phyloP scores from a whole-genome alignment of 768 basidiomycete species.

The Multifurca ochricompacta region DNA sequence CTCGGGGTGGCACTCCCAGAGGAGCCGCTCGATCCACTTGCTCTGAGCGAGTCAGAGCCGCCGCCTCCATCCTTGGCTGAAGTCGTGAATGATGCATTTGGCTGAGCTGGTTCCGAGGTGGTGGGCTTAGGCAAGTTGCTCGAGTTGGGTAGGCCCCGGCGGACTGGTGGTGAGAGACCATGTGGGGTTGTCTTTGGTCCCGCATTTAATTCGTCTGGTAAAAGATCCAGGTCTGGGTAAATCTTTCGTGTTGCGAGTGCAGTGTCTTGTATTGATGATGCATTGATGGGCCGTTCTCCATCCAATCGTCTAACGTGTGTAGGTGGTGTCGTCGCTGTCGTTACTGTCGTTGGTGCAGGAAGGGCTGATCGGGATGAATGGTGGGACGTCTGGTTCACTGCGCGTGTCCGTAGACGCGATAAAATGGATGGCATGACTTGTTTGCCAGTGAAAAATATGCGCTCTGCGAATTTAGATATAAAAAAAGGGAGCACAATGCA shows the following conservation, averaged over 20 bases:
- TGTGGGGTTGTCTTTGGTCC: not conserved
- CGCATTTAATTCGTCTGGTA: constrained; percentile 25
- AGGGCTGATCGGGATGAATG: constrained; percentile 13
- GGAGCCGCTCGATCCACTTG: constrained; percentile 3
- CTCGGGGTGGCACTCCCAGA: not conserved
- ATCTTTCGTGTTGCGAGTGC: constrained; percentile 29
- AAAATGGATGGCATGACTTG: constrained; percentile 26
- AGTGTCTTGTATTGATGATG: not conserved
- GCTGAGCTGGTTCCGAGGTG: not conserved
- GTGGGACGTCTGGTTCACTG: constrained; percentile 22
- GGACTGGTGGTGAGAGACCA: constrained; percentile 15
- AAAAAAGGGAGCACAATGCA: too few relatives aligned
- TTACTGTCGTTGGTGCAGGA: constrained; percentile 10
- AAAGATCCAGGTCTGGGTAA: constrained; percentile 33
- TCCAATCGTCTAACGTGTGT: not conserved
- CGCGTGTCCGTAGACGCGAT: constrained; percentile 28
- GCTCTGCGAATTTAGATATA: not conserved
- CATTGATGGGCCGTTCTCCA: not conserved
- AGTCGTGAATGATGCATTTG: not conserved
- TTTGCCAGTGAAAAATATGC: not conserved
- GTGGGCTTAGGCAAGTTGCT: not conserved
- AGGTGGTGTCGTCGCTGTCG: constrained; percentile 11
- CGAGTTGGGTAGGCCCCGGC: constrained; percentile 2
- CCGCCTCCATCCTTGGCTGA: not conserved
- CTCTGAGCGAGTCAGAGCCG: constrained; percentile 7